Percentiles rank a stretch among this genome's conserved stretches.
phyloP scores from a whole-genome alignment of 257 asterid genomes.

The Solanum lycopersicoides region DNA sequence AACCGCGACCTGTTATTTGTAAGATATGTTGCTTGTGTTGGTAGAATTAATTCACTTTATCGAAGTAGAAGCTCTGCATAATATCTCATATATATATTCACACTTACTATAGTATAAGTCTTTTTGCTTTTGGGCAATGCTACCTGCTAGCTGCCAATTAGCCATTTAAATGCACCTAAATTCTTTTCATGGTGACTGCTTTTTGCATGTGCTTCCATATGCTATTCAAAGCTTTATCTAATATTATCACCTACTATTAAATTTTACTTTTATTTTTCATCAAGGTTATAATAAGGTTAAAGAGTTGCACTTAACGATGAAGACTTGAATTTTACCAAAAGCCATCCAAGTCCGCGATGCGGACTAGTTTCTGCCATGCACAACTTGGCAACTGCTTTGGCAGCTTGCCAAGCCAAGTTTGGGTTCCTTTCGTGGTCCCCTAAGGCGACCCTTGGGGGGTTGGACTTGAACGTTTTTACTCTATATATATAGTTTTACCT shows the following conservation, averaged over 20 bases:
- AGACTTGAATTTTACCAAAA: no score
- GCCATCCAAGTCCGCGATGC: no score
- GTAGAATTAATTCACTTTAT: neutral
- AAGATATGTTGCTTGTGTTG: conserved; percentile 3
- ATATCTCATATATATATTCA: neutral
- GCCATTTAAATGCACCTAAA: neutral
- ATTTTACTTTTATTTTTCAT: neutral
- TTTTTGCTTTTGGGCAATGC: neutral
- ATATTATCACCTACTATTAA: neutral
- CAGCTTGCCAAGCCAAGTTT: no score
- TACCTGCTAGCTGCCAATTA: neutral
- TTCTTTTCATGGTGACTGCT: neutral
- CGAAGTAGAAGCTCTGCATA: neutral
- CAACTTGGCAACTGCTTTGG: no score
- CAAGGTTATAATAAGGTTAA: neutral
- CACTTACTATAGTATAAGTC: no score
- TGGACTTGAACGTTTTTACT: no score
- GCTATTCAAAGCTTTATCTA: neutral
- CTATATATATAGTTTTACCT: no score
- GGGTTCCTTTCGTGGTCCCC: no score
- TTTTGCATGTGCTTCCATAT: conserved; percentile 7
- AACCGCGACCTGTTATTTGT: no score
- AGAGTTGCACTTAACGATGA: neutral
- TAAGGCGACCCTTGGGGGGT: no score
- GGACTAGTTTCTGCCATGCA: no score